Percentiles rank a stretch among this genome's conserved stretches.
phyloP scores from a whole-genome alignment of 108 stramenopile genomes.

The Skeletonema costatum region DNA sequence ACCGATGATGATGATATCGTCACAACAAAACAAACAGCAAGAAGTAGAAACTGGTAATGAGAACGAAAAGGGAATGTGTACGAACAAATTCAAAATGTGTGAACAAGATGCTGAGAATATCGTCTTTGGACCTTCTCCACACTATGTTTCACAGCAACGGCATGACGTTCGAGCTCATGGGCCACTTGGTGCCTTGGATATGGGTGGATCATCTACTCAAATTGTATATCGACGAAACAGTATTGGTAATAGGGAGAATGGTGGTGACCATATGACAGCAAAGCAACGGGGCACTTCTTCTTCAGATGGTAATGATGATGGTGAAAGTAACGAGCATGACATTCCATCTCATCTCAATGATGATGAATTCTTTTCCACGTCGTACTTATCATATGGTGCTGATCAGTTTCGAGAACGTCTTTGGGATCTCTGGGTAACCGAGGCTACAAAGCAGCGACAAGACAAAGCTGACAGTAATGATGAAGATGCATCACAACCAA shows the following conservation, averaged over 20 bases:
- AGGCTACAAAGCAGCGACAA: constrained; percentile 19
- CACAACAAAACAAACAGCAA: background rate
- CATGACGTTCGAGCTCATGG: constrained; percentile 43
- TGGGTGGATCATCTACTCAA: constrained; percentile 90
- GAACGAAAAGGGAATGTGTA: constrained; percentile 28
- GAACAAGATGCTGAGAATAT: constrained; percentile 50
- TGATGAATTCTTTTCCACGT: constrained; percentile 83
- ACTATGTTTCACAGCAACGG: constrained; percentile 34
- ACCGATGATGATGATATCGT: background rate
- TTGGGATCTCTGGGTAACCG: constrained; percentile 77
- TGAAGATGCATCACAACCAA: constrained; percentile 7
- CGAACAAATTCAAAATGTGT: constrained; percentile 54
- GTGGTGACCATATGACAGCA: background rate
- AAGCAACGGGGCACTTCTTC: constrained; percentile 2
- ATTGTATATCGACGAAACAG: constrained; percentile 64
- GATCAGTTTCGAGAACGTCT: constrained; percentile 88
- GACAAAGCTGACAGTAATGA: background rate
- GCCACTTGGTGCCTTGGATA: constrained; percentile 83
- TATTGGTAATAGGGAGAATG: background rate
- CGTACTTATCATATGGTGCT: constrained; percentile 86
- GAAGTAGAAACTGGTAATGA: background rate
- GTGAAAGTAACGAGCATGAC: constrained; percentile 1
- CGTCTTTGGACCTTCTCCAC: constrained; percentile 45
- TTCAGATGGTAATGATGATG: constrained; percentile 1
- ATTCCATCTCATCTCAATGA: constrained; percentile 61